Evolutionary conservation across 106 monocot species (phyloP).

Genomic region (Cymbidium sinense): DNA sequence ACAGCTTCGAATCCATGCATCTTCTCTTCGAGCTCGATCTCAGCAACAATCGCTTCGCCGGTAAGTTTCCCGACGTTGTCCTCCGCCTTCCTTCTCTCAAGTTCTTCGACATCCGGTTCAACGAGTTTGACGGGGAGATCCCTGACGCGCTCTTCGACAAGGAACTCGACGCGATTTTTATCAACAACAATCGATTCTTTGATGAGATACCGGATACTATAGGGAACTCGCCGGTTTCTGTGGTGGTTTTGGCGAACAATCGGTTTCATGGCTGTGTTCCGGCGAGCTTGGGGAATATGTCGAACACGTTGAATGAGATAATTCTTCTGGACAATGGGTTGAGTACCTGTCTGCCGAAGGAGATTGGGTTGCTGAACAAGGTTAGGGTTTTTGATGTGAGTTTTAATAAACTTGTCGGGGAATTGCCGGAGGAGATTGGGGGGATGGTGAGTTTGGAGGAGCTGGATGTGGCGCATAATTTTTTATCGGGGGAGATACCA

Average conservation of each 20-base stretch:
- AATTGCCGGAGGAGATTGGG: conserved; percentile 54
- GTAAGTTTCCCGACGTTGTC: conserved; percentile 31
- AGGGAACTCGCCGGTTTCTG: conserved; percentile 40
- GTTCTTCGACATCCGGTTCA: conserved; percentile 43
- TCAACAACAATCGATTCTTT: conserved; percentile 49
- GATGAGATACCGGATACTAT: conserved; percentile 31
- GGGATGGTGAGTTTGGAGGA: conserved; percentile 47
- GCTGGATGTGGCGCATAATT: conserved; percentile 66
- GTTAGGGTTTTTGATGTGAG: conserved; percentile 67
- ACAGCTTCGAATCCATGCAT: not conserved
- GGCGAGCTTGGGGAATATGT: conserved; percentile 31
- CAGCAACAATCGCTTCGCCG: conserved; percentile 45
- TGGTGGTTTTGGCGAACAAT: conserved; percentile 44
- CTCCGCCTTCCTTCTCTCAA: conserved; percentile 30
- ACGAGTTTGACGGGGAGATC: conserved; percentile 33
- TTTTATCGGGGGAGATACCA: conserved; percentile 51
- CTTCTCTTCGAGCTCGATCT: conserved; percentile 35
- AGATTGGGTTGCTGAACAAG: conserved; percentile 44
- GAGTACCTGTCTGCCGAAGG: conserved; percentile 52
- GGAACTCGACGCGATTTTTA: conserved; percentile 48
- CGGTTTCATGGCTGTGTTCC: conserved; percentile 46
- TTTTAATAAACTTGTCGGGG: conserved; percentile 47
- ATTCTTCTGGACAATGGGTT: conserved; percentile 39
- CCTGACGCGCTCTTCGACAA: conserved; percentile 29
- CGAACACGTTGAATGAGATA: conserved; percentile 31